phyloP scores from a whole-genome alignment of 176 grass and related monocot genomes.

The Chrysopogon serrulatus region DNA sequence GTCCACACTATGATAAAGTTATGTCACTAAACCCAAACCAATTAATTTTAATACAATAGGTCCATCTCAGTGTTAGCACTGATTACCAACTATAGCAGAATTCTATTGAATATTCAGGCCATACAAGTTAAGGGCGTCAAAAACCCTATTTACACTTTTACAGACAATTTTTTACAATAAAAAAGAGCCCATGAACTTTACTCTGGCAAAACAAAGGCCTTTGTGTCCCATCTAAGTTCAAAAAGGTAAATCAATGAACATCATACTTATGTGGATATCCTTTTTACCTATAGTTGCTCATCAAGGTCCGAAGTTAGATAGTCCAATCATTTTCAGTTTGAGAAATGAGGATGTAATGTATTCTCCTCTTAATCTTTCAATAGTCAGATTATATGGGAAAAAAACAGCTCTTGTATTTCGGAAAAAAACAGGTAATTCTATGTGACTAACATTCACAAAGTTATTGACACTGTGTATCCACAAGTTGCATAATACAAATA shows the following conservation, averaged over 20 bases:
- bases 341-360: not conserved
- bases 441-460: not conserved
- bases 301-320: not conserved
- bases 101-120: not conserved
- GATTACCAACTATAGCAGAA: not conserved
- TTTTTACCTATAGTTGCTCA: not conserved
- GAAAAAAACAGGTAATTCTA: not conserved
- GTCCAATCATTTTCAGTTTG: not conserved
- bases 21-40: not conserved
- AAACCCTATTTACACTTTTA: not conserved
- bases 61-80: not conserved
- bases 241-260: not conserved
- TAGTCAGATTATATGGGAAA: not conserved
- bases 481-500: not conserved
- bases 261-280: not conserved
- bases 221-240: not conserved
- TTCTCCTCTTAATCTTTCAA: not conserved
- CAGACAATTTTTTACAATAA: not conserved
- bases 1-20: not conserved
- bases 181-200: not conserved
- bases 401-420: not conserved
- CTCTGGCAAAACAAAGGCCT: not conserved
- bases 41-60: not conserved
- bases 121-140: not conserved
- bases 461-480: not conserved